Evolutionary conservation across 2,329 filamentous ascomycete genomes (phyloP).

Genomic region (Epichloe gansuensis): DNA sequence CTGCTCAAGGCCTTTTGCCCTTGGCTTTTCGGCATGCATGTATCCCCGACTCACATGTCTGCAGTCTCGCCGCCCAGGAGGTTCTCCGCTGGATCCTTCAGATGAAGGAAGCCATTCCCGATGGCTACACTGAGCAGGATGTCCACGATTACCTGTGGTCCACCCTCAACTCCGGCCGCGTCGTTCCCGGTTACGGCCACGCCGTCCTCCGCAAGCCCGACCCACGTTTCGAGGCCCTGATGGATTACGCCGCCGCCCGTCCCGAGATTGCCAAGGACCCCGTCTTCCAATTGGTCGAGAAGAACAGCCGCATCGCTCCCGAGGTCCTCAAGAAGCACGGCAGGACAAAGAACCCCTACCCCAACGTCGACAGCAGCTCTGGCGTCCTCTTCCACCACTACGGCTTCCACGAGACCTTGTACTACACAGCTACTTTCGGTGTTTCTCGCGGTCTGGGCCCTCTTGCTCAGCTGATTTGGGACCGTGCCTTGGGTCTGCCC

Average conservation of each 20-base stretch:
- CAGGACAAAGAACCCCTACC: conserved; percentile 97
- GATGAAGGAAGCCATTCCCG: conserved; percentile 82
- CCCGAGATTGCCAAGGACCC: conserved; percentile 78
- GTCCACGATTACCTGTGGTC: conserved; percentile 85
- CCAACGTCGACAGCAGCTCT: conserved; percentile 88
- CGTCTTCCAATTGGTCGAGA: conserved; percentile 86
- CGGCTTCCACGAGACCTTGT: conserved; percentile 91
- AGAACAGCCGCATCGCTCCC: conserved; percentile 85
- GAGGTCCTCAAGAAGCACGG: conserved; percentile 86
- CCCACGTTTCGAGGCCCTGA: conserved; percentile 88
- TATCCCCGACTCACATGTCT: neutral
- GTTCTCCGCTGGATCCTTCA: conserved; percentile 93
- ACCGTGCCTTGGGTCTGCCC: conserved; percentile 80
- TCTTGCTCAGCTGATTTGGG: conserved; percentile 90
- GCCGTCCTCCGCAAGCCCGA: conserved; percentile 94
- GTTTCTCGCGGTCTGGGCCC: conserved; percentile 67
- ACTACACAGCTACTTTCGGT: conserved; percentile 70
- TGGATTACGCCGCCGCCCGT: conserved; percentile 82
- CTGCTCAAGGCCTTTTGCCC: neutral
- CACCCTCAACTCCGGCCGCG: conserved; percentile 84
- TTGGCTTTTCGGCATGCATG: neutral
- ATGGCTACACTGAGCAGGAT: conserved; percentile 64
- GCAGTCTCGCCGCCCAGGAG: conserved; percentile 80
- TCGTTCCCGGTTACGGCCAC: conserved; percentile 91
- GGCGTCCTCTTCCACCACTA: conserved; percentile 97